Conservation (phyloP, 805 yeast species). For the Pichia eremophila region DNA sequence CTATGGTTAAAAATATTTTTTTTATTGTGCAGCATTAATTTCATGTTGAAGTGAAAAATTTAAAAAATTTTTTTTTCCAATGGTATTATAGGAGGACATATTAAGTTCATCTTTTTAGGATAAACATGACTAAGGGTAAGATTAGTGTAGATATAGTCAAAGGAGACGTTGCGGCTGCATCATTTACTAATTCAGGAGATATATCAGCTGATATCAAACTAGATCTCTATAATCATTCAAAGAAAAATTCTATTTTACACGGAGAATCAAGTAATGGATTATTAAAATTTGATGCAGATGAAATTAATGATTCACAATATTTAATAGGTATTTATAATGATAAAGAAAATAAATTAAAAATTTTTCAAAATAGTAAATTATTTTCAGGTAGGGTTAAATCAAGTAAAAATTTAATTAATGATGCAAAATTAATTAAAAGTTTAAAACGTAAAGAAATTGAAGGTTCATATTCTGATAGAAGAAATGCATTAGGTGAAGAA, state of each 20-base stretch:
- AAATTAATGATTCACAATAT: conserved; percentile 40
- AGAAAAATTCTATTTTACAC: conserved; percentile 43
- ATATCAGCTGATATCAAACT: conserved; percentile 53
- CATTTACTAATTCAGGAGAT: conserved; percentile 72
- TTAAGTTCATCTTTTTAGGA: not conserved
- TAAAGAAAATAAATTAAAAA: conserved; percentile 38
- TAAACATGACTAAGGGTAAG: not conserved
- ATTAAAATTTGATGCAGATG: conserved; percentile 63
- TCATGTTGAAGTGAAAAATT: too few species aligned
- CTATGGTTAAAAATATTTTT: too few species aligned
- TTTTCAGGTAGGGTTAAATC: conserved; percentile 28
- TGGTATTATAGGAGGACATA: too few species aligned
- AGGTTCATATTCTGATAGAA: conserved; percentile 30
- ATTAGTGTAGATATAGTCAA: not conserved
- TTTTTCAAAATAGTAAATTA: conserved; percentile 28
- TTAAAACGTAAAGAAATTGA: conserved; percentile 7
- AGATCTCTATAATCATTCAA: conserved; percentile 48
- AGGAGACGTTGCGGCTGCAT: conserved; percentile 34
- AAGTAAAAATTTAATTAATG: conserved; percentile 13
- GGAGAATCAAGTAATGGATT: conserved; percentile 56
- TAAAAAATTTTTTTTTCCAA: too few species aligned
- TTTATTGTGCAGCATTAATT: too few species aligned
- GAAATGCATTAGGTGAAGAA: conserved; percentile 86
- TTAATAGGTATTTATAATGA: conserved; percentile 75
- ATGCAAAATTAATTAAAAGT: conserved; percentile 7